A percentile compares a stretch with the other conserved stretches of the same genome.
Evolutionary conservation across 768 basidiomycete genomes (phyloP).

Genomic region (Xerocomellus dryophilus): DNA sequence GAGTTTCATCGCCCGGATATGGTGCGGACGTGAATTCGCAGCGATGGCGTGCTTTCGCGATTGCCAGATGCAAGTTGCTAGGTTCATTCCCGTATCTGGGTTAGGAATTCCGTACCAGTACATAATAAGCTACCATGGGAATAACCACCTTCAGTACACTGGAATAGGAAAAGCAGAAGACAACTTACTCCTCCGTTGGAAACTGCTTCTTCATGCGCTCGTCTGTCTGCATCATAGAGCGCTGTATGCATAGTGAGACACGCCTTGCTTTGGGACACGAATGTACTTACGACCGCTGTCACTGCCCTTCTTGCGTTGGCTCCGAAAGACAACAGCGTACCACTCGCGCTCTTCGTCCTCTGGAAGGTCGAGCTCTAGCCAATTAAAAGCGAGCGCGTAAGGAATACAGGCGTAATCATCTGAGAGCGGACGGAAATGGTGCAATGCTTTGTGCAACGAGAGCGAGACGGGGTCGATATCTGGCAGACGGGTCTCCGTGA

Average conservation of each 20-base stretch:
- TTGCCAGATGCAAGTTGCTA: constrained; percentile 96
- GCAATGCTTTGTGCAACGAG: constrained; percentile 82
- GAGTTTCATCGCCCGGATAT: constrained; percentile 79
- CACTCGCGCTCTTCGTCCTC: constrained; percentile 76
- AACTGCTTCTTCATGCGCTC: constrained; percentile 92
- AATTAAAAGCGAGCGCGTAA: constrained; percentile 86
- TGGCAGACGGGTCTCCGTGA: constrained; percentile 75
- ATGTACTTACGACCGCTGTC: constrained; percentile 56
- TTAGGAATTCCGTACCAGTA: constrained; percentile 95
- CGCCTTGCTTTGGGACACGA: not conserved
- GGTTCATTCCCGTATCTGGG: constrained; percentile 72
- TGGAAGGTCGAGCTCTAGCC: constrained; percentile 67
- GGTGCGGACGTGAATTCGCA: constrained; percentile 77
- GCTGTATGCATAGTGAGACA: constrained; percentile 38
- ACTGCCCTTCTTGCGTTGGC: constrained; percentile 67
- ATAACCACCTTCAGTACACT: constrained; percentile 3
- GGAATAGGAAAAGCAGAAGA: not conserved
- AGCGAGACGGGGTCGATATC: constrained; percentile 82
- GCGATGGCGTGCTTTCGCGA: constrained; percentile 79
- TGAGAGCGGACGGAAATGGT: constrained; percentile 63
- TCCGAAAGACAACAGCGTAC: constrained; percentile 92
- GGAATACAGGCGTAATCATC: constrained; percentile 57
- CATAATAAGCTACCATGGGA: constrained; percentile 58
- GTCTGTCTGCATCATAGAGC: constrained; percentile 82
- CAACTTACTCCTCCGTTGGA: constrained; percentile 73